Conservation (phyloP, 371 early-diverging fungal species). For the Nematocida sp. region DNA sequence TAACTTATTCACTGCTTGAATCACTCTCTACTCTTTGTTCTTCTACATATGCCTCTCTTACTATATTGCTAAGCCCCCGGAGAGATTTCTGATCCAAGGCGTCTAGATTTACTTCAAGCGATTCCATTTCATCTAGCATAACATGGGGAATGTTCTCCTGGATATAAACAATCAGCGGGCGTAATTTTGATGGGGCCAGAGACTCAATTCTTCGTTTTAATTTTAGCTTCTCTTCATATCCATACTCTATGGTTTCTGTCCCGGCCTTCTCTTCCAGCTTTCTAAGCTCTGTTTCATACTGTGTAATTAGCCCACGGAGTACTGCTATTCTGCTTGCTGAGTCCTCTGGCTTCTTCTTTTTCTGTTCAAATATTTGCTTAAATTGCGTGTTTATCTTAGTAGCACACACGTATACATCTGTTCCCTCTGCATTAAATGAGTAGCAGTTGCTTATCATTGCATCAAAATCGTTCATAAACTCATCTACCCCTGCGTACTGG, state of each 20-base stretch:
- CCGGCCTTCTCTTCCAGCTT: slow-evolving; percentile 58
- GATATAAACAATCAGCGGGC: not conserved
- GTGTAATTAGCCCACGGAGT: slow-evolving; percentile 64
- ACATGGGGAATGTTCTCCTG: slow-evolving; percentile 50
- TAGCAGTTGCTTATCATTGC: slow-evolving; percentile 81
- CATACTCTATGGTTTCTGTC: not conserved
- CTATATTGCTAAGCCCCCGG: slow-evolving; percentile 12
- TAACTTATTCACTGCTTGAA: slow-evolving; percentile 51
- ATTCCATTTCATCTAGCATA: slow-evolving; percentile 27
- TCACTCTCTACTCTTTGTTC: slow-evolving; percentile 50
- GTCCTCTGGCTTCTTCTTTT: slow-evolving; percentile 45
- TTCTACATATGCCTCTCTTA: slow-evolving; percentile 40
- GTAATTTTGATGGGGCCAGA: slow-evolving; percentile 25
- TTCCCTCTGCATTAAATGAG: slow-evolving; percentile 80
- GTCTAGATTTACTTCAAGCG: slow-evolving; percentile 48
- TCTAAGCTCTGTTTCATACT: slow-evolving; percentile 61
- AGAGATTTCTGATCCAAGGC: slow-evolving; percentile 37
- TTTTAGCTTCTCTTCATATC: slow-evolving; percentile 50
- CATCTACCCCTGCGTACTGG: slow-evolving; percentile 56
- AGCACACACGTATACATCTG: slow-evolving; percentile 76
- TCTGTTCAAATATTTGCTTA: slow-evolving; percentile 48
- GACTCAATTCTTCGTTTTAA: slow-evolving; percentile 40
- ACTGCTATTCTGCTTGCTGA: slow-evolving; percentile 54
- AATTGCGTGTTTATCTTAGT: slow-evolving; percentile 60
- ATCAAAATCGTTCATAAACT: slow-evolving; percentile 66